Evolutionary conservation across 208 protist species (phyloP).

Genomic region (Crithidia bombi): DNA sequence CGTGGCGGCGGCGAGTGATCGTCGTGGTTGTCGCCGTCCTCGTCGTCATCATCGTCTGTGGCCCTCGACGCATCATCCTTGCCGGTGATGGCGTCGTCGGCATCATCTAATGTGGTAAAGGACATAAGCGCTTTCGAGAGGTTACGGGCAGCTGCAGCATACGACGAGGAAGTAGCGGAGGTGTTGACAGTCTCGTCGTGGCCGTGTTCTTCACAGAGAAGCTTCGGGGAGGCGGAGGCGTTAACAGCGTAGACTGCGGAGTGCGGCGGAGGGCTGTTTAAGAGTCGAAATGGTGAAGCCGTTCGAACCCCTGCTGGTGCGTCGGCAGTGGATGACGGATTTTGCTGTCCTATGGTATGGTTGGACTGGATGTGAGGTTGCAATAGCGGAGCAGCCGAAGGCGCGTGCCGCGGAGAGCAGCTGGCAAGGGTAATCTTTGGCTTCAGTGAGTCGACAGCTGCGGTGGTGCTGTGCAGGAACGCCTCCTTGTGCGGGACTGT

Average conservation of each 20-base stretch:
- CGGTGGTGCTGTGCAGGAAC: not conserved
- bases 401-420: conserved; percentile 7
- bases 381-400: not conserved
- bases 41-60: not conserved
- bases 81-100: not conserved
- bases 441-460: not conserved
- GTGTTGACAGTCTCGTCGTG: not conserved
- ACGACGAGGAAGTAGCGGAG: not conserved
- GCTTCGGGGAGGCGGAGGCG: too few relatives aligned
- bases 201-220: too few relatives aligned
- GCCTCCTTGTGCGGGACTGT: conserved; percentile 4
- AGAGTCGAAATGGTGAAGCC: too few relatives aligned
- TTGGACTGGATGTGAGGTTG: too few relatives aligned
- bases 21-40: not conserved
- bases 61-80: not conserved
- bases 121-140: not conserved
- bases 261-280: too few relatives aligned
- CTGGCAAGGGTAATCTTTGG: not conserved
- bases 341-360: too few relatives aligned
- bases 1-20: conserved; percentile 13
- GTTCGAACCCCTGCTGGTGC: not conserved
- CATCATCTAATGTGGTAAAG: not conserved
- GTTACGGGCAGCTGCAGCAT: conserved; percentile 2
- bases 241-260: too few relatives aligned
- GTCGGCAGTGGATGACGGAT: not conserved